Percentiles rank a stretch among this genome's conserved stretches.
Conservation (phyloP, 2,329 filamentous ascomycete genomes). For the Botrytis hyacinthi region DNA sequence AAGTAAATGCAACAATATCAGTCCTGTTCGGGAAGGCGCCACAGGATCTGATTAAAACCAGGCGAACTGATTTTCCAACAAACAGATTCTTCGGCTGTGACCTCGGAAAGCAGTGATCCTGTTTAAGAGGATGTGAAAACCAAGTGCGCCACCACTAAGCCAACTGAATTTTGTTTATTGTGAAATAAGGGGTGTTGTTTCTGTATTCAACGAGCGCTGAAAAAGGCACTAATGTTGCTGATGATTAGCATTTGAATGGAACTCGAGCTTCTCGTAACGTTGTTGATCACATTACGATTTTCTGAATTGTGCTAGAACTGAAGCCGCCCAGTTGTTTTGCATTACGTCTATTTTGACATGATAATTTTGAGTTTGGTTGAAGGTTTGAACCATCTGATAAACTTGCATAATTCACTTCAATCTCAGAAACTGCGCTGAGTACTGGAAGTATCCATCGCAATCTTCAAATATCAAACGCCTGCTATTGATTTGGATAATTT, state of each 20-base stretch:
- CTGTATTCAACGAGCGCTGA: background rate
- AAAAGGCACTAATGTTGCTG: background rate
- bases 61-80: background rate
- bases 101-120: constrained; percentile 2
- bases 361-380: background rate
- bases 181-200: background rate
- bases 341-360: background rate
- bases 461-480: background rate
- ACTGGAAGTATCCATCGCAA: background rate
- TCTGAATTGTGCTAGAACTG: background rate
- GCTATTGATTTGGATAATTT: background rate
- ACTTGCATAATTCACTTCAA: background rate
- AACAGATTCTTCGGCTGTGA: background rate
- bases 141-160: constrained; percentile 5
- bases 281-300: background rate
- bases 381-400: background rate
- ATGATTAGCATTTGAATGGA: background rate
- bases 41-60: background rate
- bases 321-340: background rate
- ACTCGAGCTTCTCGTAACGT: background rate
- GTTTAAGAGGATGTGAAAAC: constrained; percentile 8
- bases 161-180: background rate
- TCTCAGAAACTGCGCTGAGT: background rate
- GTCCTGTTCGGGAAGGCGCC: background rate
- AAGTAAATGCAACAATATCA: background rate